Conservation (phyloP, 2,329 filamentous ascomycete species). For the Trichoderma aggressivum region DNA sequence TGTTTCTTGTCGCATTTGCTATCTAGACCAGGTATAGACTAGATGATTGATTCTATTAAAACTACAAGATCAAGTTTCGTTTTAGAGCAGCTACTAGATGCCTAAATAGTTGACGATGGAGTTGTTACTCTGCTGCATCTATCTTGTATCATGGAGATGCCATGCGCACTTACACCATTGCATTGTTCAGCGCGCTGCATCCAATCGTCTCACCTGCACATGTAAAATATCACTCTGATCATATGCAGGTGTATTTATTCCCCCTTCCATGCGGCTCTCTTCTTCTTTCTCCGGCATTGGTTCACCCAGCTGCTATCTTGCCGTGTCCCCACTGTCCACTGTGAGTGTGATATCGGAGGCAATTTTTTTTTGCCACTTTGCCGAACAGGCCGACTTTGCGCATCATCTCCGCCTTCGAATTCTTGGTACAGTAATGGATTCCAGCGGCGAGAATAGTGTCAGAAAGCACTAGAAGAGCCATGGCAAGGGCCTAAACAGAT, state of each 20-base stretch:
- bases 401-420: not conserved
- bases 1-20: not conserved
- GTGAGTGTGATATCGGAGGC: not conserved
- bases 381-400: not conserved
- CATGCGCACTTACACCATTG: not conserved
- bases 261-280: not conserved
- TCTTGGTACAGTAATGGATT: not conserved
- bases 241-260: not conserved
- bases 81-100: not conserved
- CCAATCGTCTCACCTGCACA: not conserved
- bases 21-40: not conserved
- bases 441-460: not conserved
- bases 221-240: not conserved
- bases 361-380: not conserved
- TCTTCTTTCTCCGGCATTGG: not conserved
- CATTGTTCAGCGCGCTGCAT: not conserved
- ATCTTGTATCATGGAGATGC: not conserved
- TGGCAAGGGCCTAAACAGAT: not conserved
- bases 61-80: not conserved
- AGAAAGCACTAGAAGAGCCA: not conserved
- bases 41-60: not conserved
- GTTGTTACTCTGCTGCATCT: not conserved
- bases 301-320: not conserved
- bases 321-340: not conserved
- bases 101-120: not conserved